Conservation (phyloP, 768 basidiomycete species). For the button mushroom (Agaricus bisporus) region DNA sequence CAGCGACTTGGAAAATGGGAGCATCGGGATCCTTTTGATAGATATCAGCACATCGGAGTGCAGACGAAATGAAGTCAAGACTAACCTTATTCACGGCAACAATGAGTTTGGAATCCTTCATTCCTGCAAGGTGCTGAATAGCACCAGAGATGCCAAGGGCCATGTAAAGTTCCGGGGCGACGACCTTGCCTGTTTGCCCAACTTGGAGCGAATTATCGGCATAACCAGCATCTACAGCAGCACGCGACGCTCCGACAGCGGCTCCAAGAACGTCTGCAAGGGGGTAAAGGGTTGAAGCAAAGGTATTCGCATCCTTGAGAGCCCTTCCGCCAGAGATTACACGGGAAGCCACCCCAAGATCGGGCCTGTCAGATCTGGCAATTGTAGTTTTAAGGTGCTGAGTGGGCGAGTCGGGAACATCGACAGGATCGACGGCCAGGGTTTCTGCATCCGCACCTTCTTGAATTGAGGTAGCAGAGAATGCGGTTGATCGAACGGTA, state of each 20-base stretch:
- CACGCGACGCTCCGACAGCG: slow-evolving; percentile 95
- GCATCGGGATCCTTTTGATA: slow-evolving; percentile 86
- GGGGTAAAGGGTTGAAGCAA: slow-evolving; percentile 78
- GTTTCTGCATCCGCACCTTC: slow-evolving; percentile 51
- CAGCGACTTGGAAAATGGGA: slow-evolving; percentile 98
- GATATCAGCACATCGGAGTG: slow-evolving; percentile 7
- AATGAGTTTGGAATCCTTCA: slow-evolving; percentile 99
- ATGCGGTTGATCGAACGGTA: slow-evolving; percentile 90
- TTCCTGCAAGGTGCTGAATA: slow-evolving; percentile 97
- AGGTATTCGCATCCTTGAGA: slow-evolving; percentile 92
- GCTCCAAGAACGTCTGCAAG: slow-evolving; percentile 91
- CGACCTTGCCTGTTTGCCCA: slow-evolving; percentile 99
- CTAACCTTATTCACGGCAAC: slow-evolving; percentile 95
- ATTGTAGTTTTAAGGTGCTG: slow-evolving; percentile 70
- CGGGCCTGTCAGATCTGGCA: slow-evolving; percentile 88
- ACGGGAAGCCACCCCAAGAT: slow-evolving; percentile 79
- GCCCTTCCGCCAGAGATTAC: slow-evolving; percentile 96
- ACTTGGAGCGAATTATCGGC: slow-evolving; percentile 97
- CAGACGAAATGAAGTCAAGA: background rate
- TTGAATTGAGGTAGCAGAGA: slow-evolving; percentile 57
- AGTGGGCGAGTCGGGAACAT: slow-evolving; percentile 50
- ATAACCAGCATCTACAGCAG: slow-evolving; percentile 97
- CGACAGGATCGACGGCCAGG: slow-evolving; percentile 57
- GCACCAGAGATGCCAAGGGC: slow-evolving; percentile 97
- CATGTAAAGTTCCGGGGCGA: slow-evolving; percentile 94